These are phyloP conservation scores for Alternaria postmessia DNA, from an alignment of 2,329 filamentous ascomycete genomes.

Conservation along the genomic window DNA sequence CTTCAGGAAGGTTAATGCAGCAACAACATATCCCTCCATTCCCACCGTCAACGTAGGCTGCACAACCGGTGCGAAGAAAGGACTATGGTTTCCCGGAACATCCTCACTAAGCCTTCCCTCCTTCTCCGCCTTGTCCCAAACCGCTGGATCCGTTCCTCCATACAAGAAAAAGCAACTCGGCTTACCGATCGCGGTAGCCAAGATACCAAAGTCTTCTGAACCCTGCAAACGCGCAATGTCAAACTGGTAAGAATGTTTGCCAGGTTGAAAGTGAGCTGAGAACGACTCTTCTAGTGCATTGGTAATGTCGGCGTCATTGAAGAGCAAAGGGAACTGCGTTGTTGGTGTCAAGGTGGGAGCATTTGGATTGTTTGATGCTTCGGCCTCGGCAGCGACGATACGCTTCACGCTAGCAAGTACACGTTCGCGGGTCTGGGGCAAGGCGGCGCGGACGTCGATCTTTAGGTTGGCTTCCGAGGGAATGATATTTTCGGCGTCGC, in stretches of 20 bases:
- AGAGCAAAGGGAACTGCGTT: constrained; percentile 57
- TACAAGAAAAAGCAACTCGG: constrained; percentile 66
- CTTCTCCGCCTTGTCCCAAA: constrained; percentile 60
- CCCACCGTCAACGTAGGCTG: constrained; percentile 65
- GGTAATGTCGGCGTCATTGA: constrained; percentile 61
- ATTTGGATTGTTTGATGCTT: constrained; percentile 56
- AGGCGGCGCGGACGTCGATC: constrained; percentile 62
- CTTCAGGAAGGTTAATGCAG: constrained; percentile 58
- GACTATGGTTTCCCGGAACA: constrained; percentile 67
- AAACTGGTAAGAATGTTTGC: constrained; percentile 43
- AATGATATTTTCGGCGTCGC: constrained; percentile 69
- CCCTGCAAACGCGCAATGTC: constrained; percentile 55
- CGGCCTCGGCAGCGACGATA: constrained; percentile 65
- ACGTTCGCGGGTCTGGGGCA: constrained; percentile 55
- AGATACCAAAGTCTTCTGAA: constrained; percentile 67
- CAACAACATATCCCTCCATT: constrained; percentile 60
- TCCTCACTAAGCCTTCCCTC: constrained; percentile 56
- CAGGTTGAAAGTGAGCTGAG: constrained; percentile 53
- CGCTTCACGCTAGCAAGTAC: constrained; percentile 59
- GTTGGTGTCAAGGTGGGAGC: constrained; percentile 55
- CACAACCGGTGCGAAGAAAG: constrained; percentile 66
- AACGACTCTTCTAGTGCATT: constrained; percentile 56
- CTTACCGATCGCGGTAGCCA: constrained; percentile 60
- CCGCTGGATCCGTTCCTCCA: constrained; percentile 60
- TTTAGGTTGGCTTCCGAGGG: constrained; percentile 63